Base-by-base conservation (phyloP, 1,284 basidiomycete genomes). In the Irpex rosettiformis region DNA sequence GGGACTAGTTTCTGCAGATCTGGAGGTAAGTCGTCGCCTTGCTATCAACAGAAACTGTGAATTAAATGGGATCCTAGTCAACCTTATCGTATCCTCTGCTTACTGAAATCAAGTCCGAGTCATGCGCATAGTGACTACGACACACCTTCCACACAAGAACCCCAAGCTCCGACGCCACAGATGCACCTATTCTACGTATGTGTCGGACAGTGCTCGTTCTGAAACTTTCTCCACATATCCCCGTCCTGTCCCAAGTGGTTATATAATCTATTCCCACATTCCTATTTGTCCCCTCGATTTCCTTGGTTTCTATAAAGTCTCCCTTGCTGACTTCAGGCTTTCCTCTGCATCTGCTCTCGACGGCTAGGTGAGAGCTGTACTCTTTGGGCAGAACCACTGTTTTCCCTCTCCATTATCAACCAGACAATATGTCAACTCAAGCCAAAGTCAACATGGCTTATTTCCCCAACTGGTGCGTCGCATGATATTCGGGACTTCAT, bases 381-480 rank as follows among this genome's bases (percentile, higher is more conserved):
- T 37, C 11, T 16, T 37, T 37, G 33, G 33, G 16, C 16, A 37
- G 10, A 37, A n/a, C n/a, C 16, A 16, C 33, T 37, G 10, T 11
- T 37, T 16, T 11, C 16, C 16, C 10, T 37, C 33, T 16, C 33
- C 10, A 16, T 37, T 37, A 8, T 37, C 33, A 37, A 37, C 10
- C 11, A 37, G 33, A 37, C 33, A 37, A 8, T 8, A 37, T 37
- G 33, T 8, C 33, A 8, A 16, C 33, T 8, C 33, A 37, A 37
- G 75, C 74, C 21, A 86, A 88, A 65, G 77, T 77, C 27, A 77
- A 80, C 60, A 78, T 80, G 22, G 86, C 79, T 1, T 89, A 89
- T 71, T 89, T 88, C 70, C 83, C 85, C 1, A 85, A 88, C 72
- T 85, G 86, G 81, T 80, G 55, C 13, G 70, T n/a, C n/a, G n/a